phyloP scores from a whole-genome alignment of 805 yeast genomes.

The Kodamaea sagamina region DNA sequence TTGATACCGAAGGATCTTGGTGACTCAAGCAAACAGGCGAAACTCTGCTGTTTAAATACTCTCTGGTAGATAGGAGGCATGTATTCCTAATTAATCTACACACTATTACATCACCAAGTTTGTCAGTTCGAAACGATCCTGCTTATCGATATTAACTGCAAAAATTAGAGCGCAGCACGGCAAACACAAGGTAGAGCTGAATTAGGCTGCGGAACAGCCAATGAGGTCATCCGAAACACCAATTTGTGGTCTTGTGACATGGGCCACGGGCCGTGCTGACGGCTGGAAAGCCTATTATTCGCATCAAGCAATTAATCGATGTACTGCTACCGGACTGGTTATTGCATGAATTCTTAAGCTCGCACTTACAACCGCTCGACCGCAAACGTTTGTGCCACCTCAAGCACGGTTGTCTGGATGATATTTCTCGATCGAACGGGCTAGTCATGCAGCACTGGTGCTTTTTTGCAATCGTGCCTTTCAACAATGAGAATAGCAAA shows the following conservation, averaged over 20 bases:
- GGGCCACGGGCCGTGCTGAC: neutral
- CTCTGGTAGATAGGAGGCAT: too few species aligned
- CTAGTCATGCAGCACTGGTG: conserved; percentile 3
- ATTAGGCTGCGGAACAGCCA: neutral
- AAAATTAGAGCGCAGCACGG: too few species aligned
- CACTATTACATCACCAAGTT: neutral
- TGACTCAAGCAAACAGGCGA: neutral
- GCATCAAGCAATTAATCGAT: too few species aligned
- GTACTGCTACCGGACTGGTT: neutral
- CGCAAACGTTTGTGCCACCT: neutral
- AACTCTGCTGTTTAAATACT: neutral
- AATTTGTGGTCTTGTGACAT: conserved; percentile 1
- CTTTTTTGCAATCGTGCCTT: conserved; percentile 1
- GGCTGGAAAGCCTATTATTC: too few species aligned
- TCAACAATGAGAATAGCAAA: neutral
- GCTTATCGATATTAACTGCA: neutral
- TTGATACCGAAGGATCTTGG: neutral
- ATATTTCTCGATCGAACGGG: neutral
- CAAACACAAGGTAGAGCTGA: too few species aligned
- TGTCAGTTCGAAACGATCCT: neutral
- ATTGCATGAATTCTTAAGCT: neutral
- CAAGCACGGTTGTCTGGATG: neutral
- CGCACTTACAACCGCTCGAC: neutral
- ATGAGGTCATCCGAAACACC: neutral
- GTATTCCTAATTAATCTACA: neutral